Base-by-base conservation (phyloP, 2,329 filamentous ascomycete species). In the Sporothrix dimorphospora region DNA sequence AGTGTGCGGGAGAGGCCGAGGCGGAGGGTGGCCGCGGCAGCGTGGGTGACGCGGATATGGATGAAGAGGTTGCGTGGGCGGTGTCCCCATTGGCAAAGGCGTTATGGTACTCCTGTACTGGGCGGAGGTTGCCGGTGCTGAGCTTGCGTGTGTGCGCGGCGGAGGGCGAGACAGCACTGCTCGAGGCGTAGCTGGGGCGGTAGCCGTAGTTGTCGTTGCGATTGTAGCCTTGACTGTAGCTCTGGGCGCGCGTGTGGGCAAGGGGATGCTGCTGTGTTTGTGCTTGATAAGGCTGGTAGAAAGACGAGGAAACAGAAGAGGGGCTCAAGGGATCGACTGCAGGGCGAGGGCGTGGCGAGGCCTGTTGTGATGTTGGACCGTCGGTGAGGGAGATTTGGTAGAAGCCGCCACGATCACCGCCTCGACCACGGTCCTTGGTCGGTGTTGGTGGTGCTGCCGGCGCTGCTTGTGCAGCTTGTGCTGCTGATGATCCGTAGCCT, bases 41-140 rank as follows among this genome's bases (percentile, higher is more conserved):
- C 5, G 55, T 42, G n/a, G 67, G 40, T 24, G 70, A 40, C 27
- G 63, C 59, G 19, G 51, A 51, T 8, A 61, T 24, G 8, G 47
- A n/a, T 38, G 65, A 53, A 27, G 70, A 47, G 30, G 42, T 67
- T 2, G 27, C n/a, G 65, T 74, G 72, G 65, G 74, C 73, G 53
- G 72, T 71, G 68, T 78, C 77, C 67, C 74, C 77, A 76, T 77
- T 73, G 67, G 77, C 71, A 73, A 76, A 79, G 70, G 76, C 79
- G 74, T 78, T 79, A 77, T 80, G 79, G 72, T 81, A 78, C 71
- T 79, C 78, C 68, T 80, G 76, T 34, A 79, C 74, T 8, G 79
- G 78, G 12, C 72, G 73, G 9, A 74, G 72, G 8, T 69, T 59
- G 49, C 21, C n/a, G 59, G 72, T 45, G 55, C 47, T 67, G 66